Base-by-base conservation (phyloP, 208 protist genomes). In the Borovskyia barvae region DNA sequence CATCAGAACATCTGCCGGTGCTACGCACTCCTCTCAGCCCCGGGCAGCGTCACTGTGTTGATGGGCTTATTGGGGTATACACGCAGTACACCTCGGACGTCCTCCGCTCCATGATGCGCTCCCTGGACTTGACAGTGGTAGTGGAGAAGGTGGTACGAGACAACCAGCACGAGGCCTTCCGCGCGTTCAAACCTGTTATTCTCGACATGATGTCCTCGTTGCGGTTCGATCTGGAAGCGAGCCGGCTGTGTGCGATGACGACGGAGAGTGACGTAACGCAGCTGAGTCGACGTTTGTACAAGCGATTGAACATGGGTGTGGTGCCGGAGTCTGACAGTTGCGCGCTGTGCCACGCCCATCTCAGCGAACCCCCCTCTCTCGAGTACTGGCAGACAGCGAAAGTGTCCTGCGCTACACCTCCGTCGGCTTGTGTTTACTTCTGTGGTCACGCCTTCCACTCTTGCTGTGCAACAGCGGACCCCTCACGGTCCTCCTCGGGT, bases 401-500 rank as follows among this genome's bases (percentile, higher is more conserved):
- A 15, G 35, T 66, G 50, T 40, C n/a, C n/a, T 19, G 7, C 45
- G 50, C 40, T 40, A 6, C 37, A 37, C 8, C 56, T 19, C 56
- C 46, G 19, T 53, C 65, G 2, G 74, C 87, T 28, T 75, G 75
- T n/a, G 70, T 88, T 42, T 94, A 87, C 56, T 56, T 49, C 17
- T 94, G 87, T 33, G 87, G 87, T 8, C 87, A 94, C 68, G 72
- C 68, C 24, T 94, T 78, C 55, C 87, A 94, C 66, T 80, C 17
- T 26, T 8, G 3, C 15, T 29, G 29, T 33, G 30, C 41, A 46
- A 19, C 22, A 39, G n/a, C n/a, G n/a, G n/a, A n/a, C n/a, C n/a
- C n/a, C n/a, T n/a, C n/a, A n/a, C n/a, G n/a, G n/a, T n/a, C n/a
- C n/a, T n/a, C n/a, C n/a, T n/a, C n/a, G 32, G 67, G 56, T 20